phyloP scores from a whole-genome alignment of 495 filamentous ascomycete species.

The Apodospora peruviana region DNA sequence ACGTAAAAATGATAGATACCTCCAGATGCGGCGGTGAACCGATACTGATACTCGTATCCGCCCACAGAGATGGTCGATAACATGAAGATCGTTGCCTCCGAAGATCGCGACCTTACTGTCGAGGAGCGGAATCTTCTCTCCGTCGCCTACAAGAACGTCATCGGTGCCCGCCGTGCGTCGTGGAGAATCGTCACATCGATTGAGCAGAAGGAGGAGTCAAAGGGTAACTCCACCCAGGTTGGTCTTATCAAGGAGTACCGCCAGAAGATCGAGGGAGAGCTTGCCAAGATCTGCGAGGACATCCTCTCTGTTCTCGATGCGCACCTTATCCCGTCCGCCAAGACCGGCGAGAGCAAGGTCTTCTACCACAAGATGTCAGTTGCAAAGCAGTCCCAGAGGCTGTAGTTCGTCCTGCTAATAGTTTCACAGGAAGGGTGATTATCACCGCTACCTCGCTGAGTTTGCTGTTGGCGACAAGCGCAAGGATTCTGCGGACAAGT shows the following conservation, averaged over 20 bases:
- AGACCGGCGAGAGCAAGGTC: constrained; percentile 97
- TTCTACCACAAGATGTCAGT: constrained; percentile 99
- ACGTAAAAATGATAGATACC: constrained; percentile 33
- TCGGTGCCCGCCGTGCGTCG: constrained; percentile 95
- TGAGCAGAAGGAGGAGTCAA: constrained; percentile 99
- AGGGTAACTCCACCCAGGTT: constrained; percentile 94
- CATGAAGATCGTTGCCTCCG: constrained; percentile 98
- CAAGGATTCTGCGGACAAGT: constrained; percentile 93
- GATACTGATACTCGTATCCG: constrained; percentile 15
- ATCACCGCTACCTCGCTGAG: constrained; percentile 99
- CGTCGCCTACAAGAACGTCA: constrained; percentile 99
- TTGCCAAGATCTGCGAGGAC: constrained; percentile 99
- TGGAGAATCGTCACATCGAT: constrained; percentile 99
- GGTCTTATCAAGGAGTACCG: constrained; percentile 97
- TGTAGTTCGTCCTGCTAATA: constrained; percentile 19
- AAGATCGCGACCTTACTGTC: constrained; percentile 94
- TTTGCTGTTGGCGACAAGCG: constrained; percentile 97
- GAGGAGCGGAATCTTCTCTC: constrained; percentile 99
- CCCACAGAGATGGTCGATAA: constrained; percentile 97
- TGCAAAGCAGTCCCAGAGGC: neutral
- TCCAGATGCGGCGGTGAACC: neutral
- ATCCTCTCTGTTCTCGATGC: constrained; percentile 95
- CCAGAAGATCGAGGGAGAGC: constrained; percentile 97
- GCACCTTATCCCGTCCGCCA: constrained; percentile 92
- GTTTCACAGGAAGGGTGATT: constrained; percentile 89